Percentiles rank a stretch among this genome's conserved stretches.
Conservation (phyloP, 2,329 filamentous ascomycete species). For the Penicillium sp. region DNA sequence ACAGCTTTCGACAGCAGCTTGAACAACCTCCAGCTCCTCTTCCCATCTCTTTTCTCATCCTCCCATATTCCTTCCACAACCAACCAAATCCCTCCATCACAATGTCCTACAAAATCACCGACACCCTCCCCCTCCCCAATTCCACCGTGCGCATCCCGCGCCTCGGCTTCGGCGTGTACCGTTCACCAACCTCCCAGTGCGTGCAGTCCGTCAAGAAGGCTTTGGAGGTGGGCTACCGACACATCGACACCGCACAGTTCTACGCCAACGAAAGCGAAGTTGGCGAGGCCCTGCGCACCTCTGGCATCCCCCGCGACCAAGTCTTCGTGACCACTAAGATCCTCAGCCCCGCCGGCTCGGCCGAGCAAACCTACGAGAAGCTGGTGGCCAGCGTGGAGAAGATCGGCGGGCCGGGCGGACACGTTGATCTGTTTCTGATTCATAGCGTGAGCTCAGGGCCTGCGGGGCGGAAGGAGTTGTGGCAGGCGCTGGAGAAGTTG, state of each 20-base stretch:
- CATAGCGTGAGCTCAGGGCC: conserved; percentile 63
- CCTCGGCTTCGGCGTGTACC: conserved; percentile 73
- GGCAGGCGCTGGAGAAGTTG: conserved; percentile 66
- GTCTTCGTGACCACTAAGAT: conserved; percentile 75
- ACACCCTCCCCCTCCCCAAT: conserved; percentile 54
- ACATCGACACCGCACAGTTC: conserved; percentile 64
- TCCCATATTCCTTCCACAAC: not conserved
- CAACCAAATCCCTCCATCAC: conserved; percentile 15
- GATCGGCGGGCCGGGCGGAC: conserved; percentile 60
- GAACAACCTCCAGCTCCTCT: not conserved
- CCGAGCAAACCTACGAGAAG: conserved; percentile 61
- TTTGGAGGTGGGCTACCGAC: conserved; percentile 53
- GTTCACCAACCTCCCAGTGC: conserved; percentile 57
- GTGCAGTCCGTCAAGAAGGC: conserved; percentile 61
- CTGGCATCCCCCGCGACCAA: conserved; percentile 54
- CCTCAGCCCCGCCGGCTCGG: conserved; percentile 53
- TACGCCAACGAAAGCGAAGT: conserved; percentile 71
- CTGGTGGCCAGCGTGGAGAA: conserved; percentile 64
- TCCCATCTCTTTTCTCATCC: not conserved
- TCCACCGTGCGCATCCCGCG: conserved; percentile 59
- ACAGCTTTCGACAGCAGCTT: not conserved
- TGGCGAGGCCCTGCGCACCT: conserved; percentile 62
- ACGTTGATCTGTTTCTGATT: conserved; percentile 72
- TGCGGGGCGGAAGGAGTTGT: conserved; percentile 61
- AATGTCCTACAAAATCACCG: conserved; percentile 46